These are phyloP conservation scores for Yarrowia galli DNA, from an alignment of 1,139 yeast species.

Conservation along the genomic window DNA sequence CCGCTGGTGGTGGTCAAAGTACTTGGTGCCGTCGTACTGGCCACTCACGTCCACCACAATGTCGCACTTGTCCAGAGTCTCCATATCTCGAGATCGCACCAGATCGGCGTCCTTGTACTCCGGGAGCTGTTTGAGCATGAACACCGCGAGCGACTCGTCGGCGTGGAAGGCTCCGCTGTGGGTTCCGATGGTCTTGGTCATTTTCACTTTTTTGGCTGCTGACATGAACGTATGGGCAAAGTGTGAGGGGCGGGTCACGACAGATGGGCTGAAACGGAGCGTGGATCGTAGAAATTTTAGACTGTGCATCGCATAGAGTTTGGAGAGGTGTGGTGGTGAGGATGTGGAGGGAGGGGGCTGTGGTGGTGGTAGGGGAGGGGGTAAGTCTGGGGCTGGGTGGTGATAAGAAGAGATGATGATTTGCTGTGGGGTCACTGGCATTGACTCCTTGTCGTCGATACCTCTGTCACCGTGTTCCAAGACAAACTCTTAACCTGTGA, in stretches of 20 bases:
- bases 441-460: too few species aligned
- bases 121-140: constrained; percentile 77
- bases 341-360: too few species aligned
- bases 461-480: too few species aligned
- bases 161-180: constrained; percentile 97
- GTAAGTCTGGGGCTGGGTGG: too few species aligned
- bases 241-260: background rate
- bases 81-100: constrained; percentile 83
- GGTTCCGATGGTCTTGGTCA: constrained; percentile 69
- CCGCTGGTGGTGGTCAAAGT: constrained; percentile 96
- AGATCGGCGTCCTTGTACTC: constrained; percentile 69
- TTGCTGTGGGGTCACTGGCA: too few species aligned
- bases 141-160: constrained; percentile 96
- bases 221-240: constrained; percentile 19
- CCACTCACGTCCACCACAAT: constrained; percentile 96
- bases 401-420: too few species aligned
- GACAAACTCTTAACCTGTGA: background rate
- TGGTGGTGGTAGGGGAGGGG: too few species aligned
- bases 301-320: constrained; percentile 12
- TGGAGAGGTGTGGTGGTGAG: background rate
- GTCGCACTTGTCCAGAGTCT: constrained; percentile 84
- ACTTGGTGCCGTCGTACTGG: constrained; percentile 85
- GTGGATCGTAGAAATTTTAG: constrained; percentile 28
- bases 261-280: too few species aligned
- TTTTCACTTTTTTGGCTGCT: constrained; percentile 40